These are phyloP conservation scores for Macrocybe gigantea DNA, from an alignment of 768 basidiomycete species.

Conservation along the genomic window DNA sequence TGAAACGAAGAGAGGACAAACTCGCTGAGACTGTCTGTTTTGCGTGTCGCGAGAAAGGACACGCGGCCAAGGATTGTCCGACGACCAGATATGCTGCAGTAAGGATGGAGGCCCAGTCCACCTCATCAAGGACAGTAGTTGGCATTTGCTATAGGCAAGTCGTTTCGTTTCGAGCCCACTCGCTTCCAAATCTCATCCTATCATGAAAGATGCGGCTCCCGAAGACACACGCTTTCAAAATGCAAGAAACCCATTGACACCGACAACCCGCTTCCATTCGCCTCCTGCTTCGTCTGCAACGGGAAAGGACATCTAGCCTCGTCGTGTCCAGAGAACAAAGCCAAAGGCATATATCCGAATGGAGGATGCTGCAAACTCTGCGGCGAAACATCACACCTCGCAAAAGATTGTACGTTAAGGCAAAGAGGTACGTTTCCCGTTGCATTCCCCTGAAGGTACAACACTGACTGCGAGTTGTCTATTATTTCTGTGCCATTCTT, in stretches of 20 bases:
- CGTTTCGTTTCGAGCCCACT: neutral
- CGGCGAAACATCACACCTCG: constrained; percentile 78
- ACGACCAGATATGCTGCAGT: constrained; percentile 22
- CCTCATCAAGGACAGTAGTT: constrained; percentile 23
- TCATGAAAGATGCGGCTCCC: constrained; percentile 68
- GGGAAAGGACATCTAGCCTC: constrained; percentile 82
- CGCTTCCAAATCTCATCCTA: neutral
- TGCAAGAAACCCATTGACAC: constrained; percentile 66
- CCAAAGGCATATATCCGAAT: constrained; percentile 83
- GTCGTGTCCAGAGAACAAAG: constrained; percentile 73
- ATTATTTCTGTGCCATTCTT: constrained; percentile 7
- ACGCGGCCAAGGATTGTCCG: constrained; percentile 80
- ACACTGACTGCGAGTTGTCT: neutral
- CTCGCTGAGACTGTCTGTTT: constrained; percentile 67
- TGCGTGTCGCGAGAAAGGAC: constrained; percentile 79
- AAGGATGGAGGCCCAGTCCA: constrained; percentile 5
- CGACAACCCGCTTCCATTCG: constrained; percentile 71
- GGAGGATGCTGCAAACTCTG: constrained; percentile 91
- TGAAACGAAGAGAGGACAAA: constrained; percentile 57
- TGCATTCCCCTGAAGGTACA: neutral
- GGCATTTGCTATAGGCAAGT: constrained; percentile 72
- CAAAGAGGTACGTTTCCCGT: constrained; percentile 39
- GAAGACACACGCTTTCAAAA: constrained; percentile 67
- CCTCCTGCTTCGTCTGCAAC: constrained; percentile 89
- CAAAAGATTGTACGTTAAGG: constrained; percentile 71